Base-by-base conservation (phyloP, 257 asterid species). In the Jacaranda copaia region DNA sequence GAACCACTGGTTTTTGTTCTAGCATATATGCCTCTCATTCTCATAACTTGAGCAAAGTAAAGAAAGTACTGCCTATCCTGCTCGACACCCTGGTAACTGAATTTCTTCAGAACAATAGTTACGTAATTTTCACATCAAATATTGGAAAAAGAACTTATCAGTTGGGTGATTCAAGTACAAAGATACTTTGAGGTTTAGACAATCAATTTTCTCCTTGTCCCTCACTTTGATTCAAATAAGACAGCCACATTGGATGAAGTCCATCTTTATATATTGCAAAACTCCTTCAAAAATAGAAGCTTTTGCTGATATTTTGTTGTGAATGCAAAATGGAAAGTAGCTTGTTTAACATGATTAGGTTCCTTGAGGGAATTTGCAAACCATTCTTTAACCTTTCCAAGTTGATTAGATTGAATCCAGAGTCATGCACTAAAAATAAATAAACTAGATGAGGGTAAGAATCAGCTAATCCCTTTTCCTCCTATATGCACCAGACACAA, bases 391-490 rank as follows among this genome's bases (percentile, higher is more conserved):
- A 48, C 11, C 57, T 73, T 46, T 72, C 68, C 5, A 45, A 8
- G 14, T 42, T 35, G 53, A 48, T 60, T 60, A 18, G 57, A 57
- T 80, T 43, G 53, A 69, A 56, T 55, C 6, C 46, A 42, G 46
- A 42, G 46, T 42, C 46, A 42, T 8, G 6, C 8, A 6, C 46
- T 42, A 5, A 6, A 42, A 42, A 49, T 68, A 40, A 19, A 39
- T 64, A 57, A 15, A 72, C 65, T 58, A 45, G 65, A 35, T 65
- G 76, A 70, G 67, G 14, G 32, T 72, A 32, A 77, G 76, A 64
- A 39, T 65, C 73, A 63, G 52, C 38, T 25, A 20, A 68, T 25
- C 5, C 35, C 36, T 65, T 55, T 5, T 35, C 52, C 51, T 71
- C 60, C 6, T 57, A 25, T 63, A 71, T 56, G 72, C 52, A 59